Evolutionary conservation across 139 green algal species (phyloP).

Genomic region (Chlorella sorokiniana): DNA sequence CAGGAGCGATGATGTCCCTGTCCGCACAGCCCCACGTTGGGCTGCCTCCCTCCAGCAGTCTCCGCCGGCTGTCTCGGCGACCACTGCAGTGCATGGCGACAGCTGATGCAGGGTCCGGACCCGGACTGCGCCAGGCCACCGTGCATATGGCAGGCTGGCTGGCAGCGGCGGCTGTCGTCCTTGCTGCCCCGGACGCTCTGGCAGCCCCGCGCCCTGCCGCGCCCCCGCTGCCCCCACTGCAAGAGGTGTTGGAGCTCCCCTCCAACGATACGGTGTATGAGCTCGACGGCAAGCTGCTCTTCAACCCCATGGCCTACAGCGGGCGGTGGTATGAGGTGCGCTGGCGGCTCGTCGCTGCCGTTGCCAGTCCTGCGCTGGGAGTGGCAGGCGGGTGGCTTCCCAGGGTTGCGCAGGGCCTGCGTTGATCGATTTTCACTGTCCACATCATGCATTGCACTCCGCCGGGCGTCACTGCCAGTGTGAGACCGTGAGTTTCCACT

Average conservation of each 20-base stretch:
- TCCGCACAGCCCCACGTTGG: no score
- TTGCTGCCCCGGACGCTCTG: not conserved
- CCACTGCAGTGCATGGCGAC: no score
- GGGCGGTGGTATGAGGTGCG: slow-evolving; percentile 40
- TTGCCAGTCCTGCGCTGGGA: no score
- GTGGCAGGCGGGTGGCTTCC: no score
- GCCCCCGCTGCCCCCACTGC: not conserved
- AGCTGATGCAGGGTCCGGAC: no score
- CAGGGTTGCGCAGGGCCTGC: no score
- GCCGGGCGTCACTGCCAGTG: not conserved
- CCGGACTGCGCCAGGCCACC: not conserved
- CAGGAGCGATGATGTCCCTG: no score
- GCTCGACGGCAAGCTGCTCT: slow-evolving; percentile 11
- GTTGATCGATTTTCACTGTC: not conserved
- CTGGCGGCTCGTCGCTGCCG: not conserved
- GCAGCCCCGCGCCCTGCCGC: not conserved
- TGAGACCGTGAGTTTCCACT: not conserved
- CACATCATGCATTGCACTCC: no score
- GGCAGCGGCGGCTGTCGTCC: not conserved
- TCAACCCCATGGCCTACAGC: slow-evolving; percentile 38
- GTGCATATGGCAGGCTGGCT: not conserved
- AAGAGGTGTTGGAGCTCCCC: not conserved
- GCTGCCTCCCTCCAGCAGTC: no score
- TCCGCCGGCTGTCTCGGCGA: no score
- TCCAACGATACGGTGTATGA: not conserved